phyloP scores from a whole-genome alignment of 1,284 basidiomycete species.

The Quambalaria eucalypti region DNA sequence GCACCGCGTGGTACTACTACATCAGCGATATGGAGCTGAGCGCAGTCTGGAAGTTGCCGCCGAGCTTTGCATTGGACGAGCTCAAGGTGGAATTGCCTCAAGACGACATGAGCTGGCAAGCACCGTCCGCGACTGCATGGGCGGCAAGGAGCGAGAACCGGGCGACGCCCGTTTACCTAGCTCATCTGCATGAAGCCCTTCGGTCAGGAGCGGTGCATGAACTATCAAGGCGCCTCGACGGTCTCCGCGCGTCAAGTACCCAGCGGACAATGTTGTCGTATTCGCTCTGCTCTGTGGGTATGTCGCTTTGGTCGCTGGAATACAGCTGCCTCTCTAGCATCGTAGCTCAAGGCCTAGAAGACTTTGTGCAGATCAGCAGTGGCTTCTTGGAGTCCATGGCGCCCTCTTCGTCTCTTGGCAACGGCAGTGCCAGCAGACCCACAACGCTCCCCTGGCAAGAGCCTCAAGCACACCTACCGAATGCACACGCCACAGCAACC shows the following conservation, averaged over 20 bases:
- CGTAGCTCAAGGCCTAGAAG: background rate
- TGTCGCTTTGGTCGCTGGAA: background rate
- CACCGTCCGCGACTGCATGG: background rate
- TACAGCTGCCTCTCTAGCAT: background rate
- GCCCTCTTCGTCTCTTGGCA: background rate
- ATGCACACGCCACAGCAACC: background rate
- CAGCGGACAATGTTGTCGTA: background rate
- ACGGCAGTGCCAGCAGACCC: background rate
- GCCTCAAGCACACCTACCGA: too few relatives aligned
- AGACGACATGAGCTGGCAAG: background rate
- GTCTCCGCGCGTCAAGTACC: background rate
- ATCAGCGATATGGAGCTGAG: constrained; percentile 2
- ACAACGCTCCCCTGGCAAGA: background rate
- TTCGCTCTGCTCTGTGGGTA: background rate
- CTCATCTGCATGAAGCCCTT: background rate
- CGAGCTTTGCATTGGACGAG: constrained; percentile 2
- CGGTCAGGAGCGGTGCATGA: too few relatives aligned
- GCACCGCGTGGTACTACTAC: constrained; percentile 1
- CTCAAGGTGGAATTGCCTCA: constrained; percentile 1
- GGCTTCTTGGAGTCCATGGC: too few relatives aligned
- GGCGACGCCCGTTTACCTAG: background rate
- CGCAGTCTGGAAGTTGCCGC: constrained; percentile 3
- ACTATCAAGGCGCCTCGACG: too few relatives aligned
- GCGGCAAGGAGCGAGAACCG: background rate
- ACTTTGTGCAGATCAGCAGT: background rate